These are phyloP conservation scores for Pseudonitzschia pungens DNA, from an alignment of 108 stramenopile species.

Conservation along the genomic window DNA sequence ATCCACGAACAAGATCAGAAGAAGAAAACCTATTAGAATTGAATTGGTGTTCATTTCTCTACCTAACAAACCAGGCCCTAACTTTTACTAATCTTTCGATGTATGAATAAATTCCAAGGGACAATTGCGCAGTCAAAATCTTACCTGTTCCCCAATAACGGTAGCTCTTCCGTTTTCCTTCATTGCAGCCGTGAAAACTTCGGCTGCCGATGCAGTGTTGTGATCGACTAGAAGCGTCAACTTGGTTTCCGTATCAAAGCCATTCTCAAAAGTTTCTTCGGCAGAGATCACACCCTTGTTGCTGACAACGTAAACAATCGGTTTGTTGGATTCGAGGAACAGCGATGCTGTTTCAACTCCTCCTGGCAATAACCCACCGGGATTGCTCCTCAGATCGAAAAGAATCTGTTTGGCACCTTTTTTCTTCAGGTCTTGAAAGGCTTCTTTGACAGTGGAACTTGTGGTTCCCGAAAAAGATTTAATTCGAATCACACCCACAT, in stretches of 20 bases:
- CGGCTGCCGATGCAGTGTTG: constrained; percentile 87
- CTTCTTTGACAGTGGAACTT: constrained; percentile 66
- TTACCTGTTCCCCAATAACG: constrained; percentile 58
- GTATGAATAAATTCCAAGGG: background rate
- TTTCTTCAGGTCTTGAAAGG: constrained; percentile 67
- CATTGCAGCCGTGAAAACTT: constrained; percentile 87
- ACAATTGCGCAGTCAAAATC: too few relatives aligned
- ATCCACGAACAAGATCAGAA: background rate
- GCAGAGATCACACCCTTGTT: constrained; percentile 77
- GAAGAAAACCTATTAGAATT: background rate
- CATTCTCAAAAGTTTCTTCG: constrained; percentile 65
- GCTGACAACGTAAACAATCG: constrained; percentile 78
- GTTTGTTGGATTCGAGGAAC: constrained; percentile 82
- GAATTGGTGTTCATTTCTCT: too few relatives aligned
- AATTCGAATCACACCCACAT: constrained; percentile 77
- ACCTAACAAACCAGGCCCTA: too few relatives aligned
- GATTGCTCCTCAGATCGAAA: constrained; percentile 91
- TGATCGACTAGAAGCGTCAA: constrained; percentile 78
- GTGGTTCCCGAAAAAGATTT: constrained; percentile 91
- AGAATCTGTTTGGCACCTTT: constrained; percentile 79
- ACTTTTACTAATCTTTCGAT: background rate
- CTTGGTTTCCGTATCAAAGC: constrained; percentile 65
- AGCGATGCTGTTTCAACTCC: constrained; percentile 93
- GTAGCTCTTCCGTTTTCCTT: constrained; percentile 81
- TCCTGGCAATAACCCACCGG: constrained; percentile 91